These are phyloP conservation scores for Lactarius tabidus DNA, from an alignment of 768 basidiomycete genomes.

Conservation along the genomic window DNA sequence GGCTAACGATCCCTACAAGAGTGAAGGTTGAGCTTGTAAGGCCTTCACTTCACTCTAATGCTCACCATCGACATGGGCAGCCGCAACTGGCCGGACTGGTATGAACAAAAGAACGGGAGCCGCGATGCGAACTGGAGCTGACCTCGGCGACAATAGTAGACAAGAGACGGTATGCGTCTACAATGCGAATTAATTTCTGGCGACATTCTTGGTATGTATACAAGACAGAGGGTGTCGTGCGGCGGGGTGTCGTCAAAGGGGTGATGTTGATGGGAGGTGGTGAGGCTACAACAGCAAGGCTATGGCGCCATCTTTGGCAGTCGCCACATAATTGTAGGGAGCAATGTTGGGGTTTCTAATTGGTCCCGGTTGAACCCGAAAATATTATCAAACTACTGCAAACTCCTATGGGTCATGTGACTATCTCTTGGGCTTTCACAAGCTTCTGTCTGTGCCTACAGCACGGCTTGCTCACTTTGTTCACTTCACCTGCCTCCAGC, in stretches of 20 bases:
- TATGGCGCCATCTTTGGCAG: too few relatives aligned
- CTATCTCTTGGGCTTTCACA: too few relatives aligned
- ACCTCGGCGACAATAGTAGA: constrained; percentile 73
- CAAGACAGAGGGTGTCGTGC: constrained; percentile 10
- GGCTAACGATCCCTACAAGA: constrained; percentile 52
- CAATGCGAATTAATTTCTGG: constrained; percentile 34
- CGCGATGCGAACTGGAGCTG: constrained; percentile 28
- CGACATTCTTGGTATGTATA: constrained; percentile 33
- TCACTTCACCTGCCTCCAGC: too few relatives aligned
- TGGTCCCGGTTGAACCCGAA: too few relatives aligned
- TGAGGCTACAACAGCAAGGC: too few relatives aligned
- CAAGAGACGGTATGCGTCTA: constrained; percentile 54
- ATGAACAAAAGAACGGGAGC: constrained; percentile 10
- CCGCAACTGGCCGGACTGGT: constrained; percentile 44
- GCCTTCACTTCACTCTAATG: constrained; percentile 3
- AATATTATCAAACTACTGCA: too few relatives aligned
- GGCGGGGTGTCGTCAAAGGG: neutral
- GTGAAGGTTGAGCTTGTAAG: neutral
- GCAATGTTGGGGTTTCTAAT: too few relatives aligned
- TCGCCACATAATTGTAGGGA: too few relatives aligned
- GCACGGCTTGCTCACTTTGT: too few relatives aligned
- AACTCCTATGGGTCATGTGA: too few relatives aligned
- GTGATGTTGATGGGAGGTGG: constrained; percentile 6
- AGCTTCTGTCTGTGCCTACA: too few relatives aligned
- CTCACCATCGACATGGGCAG: constrained; percentile 58